These are phyloP conservation scores for Ophidiomyces ophidiicola DNA, from an alignment of 2,329 filamentous ascomycete genomes.

Conservation along the genomic window DNA sequence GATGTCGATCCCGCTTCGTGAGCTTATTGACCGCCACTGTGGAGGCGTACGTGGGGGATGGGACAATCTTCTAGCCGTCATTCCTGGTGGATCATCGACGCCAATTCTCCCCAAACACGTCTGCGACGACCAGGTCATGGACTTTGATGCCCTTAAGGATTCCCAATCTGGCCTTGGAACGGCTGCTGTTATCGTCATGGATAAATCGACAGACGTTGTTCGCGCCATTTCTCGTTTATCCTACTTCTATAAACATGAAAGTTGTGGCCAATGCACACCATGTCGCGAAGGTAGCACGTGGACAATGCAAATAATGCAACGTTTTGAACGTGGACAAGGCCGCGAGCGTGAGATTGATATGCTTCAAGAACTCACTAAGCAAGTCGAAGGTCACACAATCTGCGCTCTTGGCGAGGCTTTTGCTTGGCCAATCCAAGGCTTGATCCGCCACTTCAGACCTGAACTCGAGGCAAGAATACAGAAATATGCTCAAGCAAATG, in stretches of 20 bases:
- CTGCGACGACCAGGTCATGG: slow-evolving; percentile 95
- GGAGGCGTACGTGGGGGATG: slow-evolving; percentile 92
- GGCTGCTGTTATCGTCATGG: slow-evolving; percentile 96
- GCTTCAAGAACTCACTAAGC: slow-evolving; percentile 97
- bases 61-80: slow-evolving; percentile 93
- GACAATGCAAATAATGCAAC: slow-evolving; percentile 97
- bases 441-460: slow-evolving; percentile 95
- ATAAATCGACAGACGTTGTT: slow-evolving; percentile 93
- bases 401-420: slow-evolving; percentile 97
- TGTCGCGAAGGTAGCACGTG: slow-evolving; percentile 98
- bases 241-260: slow-evolving; percentile 97
- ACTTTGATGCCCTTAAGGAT: slow-evolving; percentile 97
- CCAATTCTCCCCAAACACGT: slow-evolving; percentile 81
- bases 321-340: slow-evolving; percentile 84
- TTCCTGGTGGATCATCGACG: slow-evolving; percentile 92
- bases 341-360: slow-evolving; percentile 93
- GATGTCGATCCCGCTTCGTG: slow-evolving; percentile 92
- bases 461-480: slow-evolving; percentile 87
- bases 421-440: slow-evolving; percentile 93
- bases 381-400: slow-evolving; percentile 98
- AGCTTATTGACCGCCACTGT: slow-evolving; percentile 97
- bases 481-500: slow-evolving; percentile 59
- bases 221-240: slow-evolving; percentile 84
- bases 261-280: slow-evolving; percentile 96
- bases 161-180: slow-evolving; percentile 94